Conservation (phyloP, 148 eudicot species). For the Selenicereus undatus region DNA sequence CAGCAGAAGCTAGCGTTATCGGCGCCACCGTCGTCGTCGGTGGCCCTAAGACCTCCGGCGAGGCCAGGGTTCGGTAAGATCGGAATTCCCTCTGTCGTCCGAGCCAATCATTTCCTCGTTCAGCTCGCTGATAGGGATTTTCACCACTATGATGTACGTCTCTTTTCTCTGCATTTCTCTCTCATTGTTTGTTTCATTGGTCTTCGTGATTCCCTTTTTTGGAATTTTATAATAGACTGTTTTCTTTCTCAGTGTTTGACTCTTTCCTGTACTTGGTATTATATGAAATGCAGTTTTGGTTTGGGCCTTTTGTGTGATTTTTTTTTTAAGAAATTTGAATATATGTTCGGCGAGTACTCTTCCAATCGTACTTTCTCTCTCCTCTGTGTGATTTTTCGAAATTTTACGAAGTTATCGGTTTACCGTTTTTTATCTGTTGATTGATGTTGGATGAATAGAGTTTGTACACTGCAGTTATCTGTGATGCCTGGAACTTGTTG, state of each 20-base stretch:
- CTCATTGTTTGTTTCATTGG: background rate
- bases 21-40: background rate
- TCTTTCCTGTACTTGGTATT: background rate
- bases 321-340: background rate
- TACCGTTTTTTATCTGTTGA: background rate
- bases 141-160: background rate
- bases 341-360: background rate
- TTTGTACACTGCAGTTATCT: too few relatives aligned
- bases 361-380: background rate
- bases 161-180: background rate
- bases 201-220: background rate
- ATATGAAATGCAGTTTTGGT: too few relatives aligned
- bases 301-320: background rate
- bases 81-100: background rate
- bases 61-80: background rate
- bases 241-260: background rate
- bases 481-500: too few relatives aligned
- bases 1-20: background rate
- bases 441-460: too few relatives aligned
- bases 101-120: background rate
- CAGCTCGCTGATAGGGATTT: background rate
- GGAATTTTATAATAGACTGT: background rate
- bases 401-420: too few relatives aligned
- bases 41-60: background rate
- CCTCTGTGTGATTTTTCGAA: background rate